Percentiles rank a stretch among this genome's conserved stretches.
phyloP scores from a whole-genome alignment of 768 basidiomycete species.

The Mycena rebaudengoi region DNA sequence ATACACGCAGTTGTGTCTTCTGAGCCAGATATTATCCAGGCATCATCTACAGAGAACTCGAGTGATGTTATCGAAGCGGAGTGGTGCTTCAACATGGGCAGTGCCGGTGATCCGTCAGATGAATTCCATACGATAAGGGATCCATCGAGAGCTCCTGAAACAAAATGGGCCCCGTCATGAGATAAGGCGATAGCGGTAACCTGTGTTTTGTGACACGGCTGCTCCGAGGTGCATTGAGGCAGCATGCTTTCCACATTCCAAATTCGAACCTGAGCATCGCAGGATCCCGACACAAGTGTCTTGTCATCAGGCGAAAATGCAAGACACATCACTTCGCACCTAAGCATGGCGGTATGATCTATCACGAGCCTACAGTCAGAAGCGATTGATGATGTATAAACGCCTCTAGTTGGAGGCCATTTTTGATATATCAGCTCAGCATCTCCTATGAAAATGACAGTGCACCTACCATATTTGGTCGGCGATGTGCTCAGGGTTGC shows the following conservation, averaged over 20 bases:
- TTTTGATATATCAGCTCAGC: too few relatives aligned
- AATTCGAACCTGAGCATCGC: not conserved
- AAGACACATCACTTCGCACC: not conserved
- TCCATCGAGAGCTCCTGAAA: not conserved
- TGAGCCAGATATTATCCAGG: not conserved
- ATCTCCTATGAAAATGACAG: too few relatives aligned
- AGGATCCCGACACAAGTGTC: not conserved
- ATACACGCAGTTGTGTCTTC: not conserved
- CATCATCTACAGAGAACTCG: not conserved
- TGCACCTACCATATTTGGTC: too few relatives aligned
- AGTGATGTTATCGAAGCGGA: not conserved
- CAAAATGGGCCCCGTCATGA: not conserved
- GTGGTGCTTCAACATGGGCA: not conserved
- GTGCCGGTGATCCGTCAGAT: not conserved
- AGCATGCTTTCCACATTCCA: not conserved
- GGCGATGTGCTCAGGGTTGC: too few relatives aligned
- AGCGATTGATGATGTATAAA: too few relatives aligned
- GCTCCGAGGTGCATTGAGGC: not conserved
- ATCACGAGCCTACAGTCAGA: too few relatives aligned
- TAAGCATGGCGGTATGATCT: too few relatives aligned
- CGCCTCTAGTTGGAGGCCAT: too few relatives aligned
- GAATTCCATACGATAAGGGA: not conserved
- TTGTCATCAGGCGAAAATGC: not conserved
- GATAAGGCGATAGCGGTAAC: not conserved
- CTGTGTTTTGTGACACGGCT: not conserved